Base-by-base conservation (phyloP, 163 green algal genomes). In the Volvox carteri region DNA sequence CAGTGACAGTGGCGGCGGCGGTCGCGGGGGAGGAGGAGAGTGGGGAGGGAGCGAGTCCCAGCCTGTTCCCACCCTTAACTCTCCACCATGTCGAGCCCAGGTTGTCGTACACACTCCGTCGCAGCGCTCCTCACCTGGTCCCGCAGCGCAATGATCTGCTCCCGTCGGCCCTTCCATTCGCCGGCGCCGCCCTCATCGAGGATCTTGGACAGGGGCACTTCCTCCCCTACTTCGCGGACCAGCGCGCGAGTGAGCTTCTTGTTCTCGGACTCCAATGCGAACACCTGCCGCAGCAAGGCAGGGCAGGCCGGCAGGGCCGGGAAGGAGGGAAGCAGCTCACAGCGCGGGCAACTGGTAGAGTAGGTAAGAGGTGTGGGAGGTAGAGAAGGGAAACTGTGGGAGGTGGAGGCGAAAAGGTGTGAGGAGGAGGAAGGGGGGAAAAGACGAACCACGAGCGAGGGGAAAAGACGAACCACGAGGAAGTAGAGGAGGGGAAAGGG, bases 131-230 rank as follows among this genome's bases (percentile, higher is more conserved):
- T 1, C 58, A 81, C 86, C 75, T 93, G 93, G 75, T 95, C 89
- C 56, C 87, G 89, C n/a, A 96, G 88, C 33, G 91, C 80, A 7
- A 92, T 92, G 44, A 96, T 90, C 90, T 95, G 91, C 87, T 96
- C 93, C 19, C 90, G 67, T 14, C 93, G 86, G n/a, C 92, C 93
- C 85, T 95, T 95, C 93, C 93, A 95, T 65, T 95, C 92, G 39
- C 58, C 44, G 65, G 84, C 76, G 30, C 50, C 68, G 50, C 83
- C 60, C 25, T 94, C 93, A 1, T 95, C 93, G 8, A 95, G 48
- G 18, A 95, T 58, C 62, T 92, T 92, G 37, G 88, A 67, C 58
- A 96, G 77, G 1, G 93, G 93, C 83, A 94, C 89, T 0, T 95
- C 94, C 56, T 94, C 91, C 8, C 93, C 92, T 50, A 96, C 92